phyloP scores from a whole-genome alignment of 2,329 filamentous ascomycete genomes.

The Aaosphaeria pasadenensis region DNA sequence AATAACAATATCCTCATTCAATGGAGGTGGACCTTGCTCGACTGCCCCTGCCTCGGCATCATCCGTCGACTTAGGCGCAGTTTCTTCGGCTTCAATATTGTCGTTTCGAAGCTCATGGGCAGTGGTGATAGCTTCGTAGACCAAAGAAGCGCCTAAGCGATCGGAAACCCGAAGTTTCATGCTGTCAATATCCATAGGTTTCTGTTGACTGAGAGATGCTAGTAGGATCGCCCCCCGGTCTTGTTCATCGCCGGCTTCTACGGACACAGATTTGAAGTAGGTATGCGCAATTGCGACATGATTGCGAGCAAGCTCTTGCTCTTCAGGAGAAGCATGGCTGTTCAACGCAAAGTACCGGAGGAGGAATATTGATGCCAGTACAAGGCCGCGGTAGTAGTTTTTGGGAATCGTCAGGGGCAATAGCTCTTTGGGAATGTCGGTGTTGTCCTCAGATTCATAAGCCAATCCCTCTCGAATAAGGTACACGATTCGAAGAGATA shows the following conservation, averaged over 20 bases:
- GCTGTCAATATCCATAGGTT: conserved; percentile 13
- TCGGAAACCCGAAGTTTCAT: conserved; percentile 14
- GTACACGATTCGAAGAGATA: conserved; percentile 16
- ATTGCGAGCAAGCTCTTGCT: conserved; percentile 20
- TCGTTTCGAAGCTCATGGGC: conserved; percentile 13
- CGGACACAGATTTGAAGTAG: conserved; percentile 11
- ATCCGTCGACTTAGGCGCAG: not conserved
- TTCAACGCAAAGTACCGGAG: conserved; percentile 22
- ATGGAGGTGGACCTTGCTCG: not conserved
- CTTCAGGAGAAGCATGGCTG: conserved; percentile 12
- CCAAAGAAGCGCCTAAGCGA: conserved; percentile 16
- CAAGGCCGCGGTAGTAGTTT: conserved; percentile 14
- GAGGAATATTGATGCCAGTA: conserved; percentile 16
- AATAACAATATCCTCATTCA: not conserved
- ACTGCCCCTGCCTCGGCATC: not conserved
- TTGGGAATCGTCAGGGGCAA: conserved; percentile 15
- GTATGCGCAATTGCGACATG: conserved; percentile 18
- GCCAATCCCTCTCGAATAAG: conserved; percentile 12
- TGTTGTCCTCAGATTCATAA: conserved; percentile 8
- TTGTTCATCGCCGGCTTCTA: conserved; percentile 9
- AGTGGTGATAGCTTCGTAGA: conserved; percentile 16
- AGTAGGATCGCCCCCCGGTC: conserved; percentile 11
- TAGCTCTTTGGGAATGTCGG: conserved; percentile 3
- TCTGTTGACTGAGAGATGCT: conserved; percentile 12
- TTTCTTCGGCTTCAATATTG: conserved; percentile 8